Percentiles rank a stretch among this genome's conserved stretches.
Conservation (phyloP, 768 basidiomycete genomes). For the Mycena capillaripes region DNA sequence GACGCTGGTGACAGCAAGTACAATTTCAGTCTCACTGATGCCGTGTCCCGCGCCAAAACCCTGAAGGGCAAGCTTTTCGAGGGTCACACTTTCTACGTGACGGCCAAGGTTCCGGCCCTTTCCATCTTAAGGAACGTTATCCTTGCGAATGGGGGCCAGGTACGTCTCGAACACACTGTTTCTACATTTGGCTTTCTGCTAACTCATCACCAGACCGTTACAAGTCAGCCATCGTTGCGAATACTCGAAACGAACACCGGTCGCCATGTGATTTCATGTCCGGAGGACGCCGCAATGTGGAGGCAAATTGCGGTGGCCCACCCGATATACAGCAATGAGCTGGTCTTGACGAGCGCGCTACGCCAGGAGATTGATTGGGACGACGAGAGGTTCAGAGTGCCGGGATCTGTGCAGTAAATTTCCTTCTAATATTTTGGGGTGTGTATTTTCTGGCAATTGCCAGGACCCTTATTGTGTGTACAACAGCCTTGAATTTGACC, state of each 20-base stretch:
- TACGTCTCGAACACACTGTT: conserved; percentile 46
- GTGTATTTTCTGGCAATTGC: neutral
- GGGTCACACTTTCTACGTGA: conserved; percentile 81
- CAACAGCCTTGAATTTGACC: neutral
- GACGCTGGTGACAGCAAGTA: conserved; percentile 73
- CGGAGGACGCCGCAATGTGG: conserved; percentile 80
- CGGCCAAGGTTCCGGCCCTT: conserved; percentile 66
- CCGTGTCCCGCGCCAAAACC: conserved; percentile 69
- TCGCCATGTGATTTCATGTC: conserved; percentile 76
- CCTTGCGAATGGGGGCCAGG: conserved; percentile 79
- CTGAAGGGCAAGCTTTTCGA: conserved; percentile 69
- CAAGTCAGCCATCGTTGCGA: conserved; percentile 64
- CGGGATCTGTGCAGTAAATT: neutral
- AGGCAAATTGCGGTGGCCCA: conserved; percentile 65
- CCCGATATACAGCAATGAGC: conserved; percentile 77
- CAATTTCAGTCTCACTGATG: conserved; percentile 71
- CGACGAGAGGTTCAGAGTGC: conserved; percentile 41
- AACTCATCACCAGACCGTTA: conserved; percentile 46
- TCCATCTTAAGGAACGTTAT: conserved; percentile 79
- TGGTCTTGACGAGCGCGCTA: conserved; percentile 74
- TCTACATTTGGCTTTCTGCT: neutral
- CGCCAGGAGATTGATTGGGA: conserved; percentile 80
- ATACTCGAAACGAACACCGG: conserved; percentile 63
- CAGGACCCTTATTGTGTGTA: neutral
- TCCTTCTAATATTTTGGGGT: no score